Evolutionary conservation across 83 land plant genomes (phyloP), one percentile per base, ranked within the genome.

Genomic region (Diphasiastrum complanatum): DNA sequence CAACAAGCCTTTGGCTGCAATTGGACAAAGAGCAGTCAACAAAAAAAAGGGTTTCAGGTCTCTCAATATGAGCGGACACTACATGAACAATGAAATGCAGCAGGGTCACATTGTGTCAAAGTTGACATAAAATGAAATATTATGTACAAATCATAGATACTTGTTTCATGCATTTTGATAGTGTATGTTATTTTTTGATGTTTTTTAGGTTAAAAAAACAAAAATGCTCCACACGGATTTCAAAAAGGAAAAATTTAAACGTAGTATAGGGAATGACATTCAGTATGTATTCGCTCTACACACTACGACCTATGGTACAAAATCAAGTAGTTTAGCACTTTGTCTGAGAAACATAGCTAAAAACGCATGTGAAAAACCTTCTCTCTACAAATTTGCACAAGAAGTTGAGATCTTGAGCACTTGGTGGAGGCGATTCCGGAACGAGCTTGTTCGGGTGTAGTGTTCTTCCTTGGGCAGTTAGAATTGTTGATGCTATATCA

Each of bases 1-100:
- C 72, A n/a, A 60, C 65, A 12, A 69, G 33, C 54, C 53, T 69
- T 35, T 61, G 32, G 45, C 72, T 69, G 65, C 33, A 30, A 43
- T 65, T 52, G 33, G 16, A 8, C 12, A 40, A 40, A 8, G 8
- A 8, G 43, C 43, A 40, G n/a, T n/a, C n/a, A n/a, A n/a, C 16
- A 40, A 16, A 8, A 8, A 16, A 8, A 40, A 16, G 43, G 16
- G 43, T 8, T 8, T 16, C 16, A 8, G 43, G 12, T 40, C 43
- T 16, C 12, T 40, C 43, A 16, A 16, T 40, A 16, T 8, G 16
- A 16, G 12, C 16, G 43, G 53, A 48, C 36, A 38, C 52, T 19
- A 0, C 27, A 28, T 16, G 26, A 60, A 34, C 22, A 4, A 10
- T 29, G 0, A 11, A 33, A 55, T 12, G 51, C n/a, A 18, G 14